Evolutionary conservation across 2,329 filamentous ascomycete species (phyloP), one percentile per base, ranked within the genome.

Genomic region (Zarea fungicola): DNA sequence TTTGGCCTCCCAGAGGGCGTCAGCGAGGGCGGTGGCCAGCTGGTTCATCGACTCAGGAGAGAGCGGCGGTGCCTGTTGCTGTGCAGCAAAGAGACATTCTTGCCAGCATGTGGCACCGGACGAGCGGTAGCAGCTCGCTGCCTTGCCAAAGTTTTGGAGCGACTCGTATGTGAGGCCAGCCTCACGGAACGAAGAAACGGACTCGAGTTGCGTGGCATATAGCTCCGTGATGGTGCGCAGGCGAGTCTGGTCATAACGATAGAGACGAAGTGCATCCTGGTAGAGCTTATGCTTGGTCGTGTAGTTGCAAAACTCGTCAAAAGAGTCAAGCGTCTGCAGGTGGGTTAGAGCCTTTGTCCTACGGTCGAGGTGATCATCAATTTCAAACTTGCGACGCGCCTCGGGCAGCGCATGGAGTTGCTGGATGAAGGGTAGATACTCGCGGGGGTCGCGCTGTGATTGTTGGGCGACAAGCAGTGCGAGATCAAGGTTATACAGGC

Each of bases 401-500:
- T 81, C 75, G 0, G 85, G 70, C 57, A 95, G 77, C 52, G 84
- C 77, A 63, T 96, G 89, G 3, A 99, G 77, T 29, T 84, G 84
- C 61, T 96, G 91, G 43, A 99, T 81, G 62, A 97, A 97, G 4
- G 93, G 93, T 7, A 97, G 79, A 58, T 99, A 99, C 65, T 99
- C 93, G 57, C 90, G 77, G 1, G 93, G 93, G 59, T 99, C 93
- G 62, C 92, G 89, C 67, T 99, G 93, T 0, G 91, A 93, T 62
- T 96, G 91, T 62, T 99, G 93, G 1, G 93, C 93, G 11, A 99
- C 88, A 6, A 96, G 75, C 10, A 99, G 75, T 4, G 92, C 85
- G 7, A 99, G 80, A 10, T 96, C 89, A 3, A 99, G 79, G 60
- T 97, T 84, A 63, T 99, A 99, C 3, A 97, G 74, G 1, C 91